phyloP scores from a whole-genome alignment of 2,329 filamentous ascomycete species.

The Trichoderma citrinoviride region DNA sequence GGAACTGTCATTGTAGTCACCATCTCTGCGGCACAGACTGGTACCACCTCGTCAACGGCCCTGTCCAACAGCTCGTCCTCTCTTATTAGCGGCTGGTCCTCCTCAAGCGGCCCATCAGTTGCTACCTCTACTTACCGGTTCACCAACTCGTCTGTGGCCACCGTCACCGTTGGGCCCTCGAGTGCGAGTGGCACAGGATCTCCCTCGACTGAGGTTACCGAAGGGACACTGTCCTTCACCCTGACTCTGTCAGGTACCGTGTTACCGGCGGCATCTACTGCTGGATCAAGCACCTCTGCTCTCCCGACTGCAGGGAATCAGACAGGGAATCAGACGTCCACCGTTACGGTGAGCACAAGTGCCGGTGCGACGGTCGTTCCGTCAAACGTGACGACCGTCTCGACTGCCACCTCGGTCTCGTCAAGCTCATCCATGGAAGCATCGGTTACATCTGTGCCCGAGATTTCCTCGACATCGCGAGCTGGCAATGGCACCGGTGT shows the following conservation, averaged over 20 bases:
- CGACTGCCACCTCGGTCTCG: not conserved
- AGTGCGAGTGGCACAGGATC: not conserved
- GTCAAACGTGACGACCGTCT: conserved; percentile 1
- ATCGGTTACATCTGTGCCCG: not conserved
- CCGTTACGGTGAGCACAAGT: not conserved
- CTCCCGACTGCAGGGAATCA: conserved; percentile 4
- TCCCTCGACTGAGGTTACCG: not conserved
- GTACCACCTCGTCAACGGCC: not conserved
- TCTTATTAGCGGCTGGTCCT: not conserved
- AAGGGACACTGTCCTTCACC: conserved; percentile 10
- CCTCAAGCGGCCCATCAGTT: conserved; percentile 1
- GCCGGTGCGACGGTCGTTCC: not conserved
- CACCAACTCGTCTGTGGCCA: conserved; percentile 19
- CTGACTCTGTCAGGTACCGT: conserved; percentile 13
- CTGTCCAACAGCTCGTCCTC: conserved; percentile 2
- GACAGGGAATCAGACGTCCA: conserved; percentile 13
- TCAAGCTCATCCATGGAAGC: not conserved
- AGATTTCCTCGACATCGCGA: not conserved
- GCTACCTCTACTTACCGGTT: conserved; percentile 9
- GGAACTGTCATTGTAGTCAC: conserved; percentile 15
- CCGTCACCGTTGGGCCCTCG: not conserved
- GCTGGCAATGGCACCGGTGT: not conserved
- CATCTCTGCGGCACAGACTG: not conserved
- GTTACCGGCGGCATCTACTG: not conserved
- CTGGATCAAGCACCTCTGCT: not conserved